These are phyloP conservation scores for Emmonsiellopsis sp. DNA, from an alignment of 2,329 filamentous ascomycete species.

Conservation along the genomic window DNA sequence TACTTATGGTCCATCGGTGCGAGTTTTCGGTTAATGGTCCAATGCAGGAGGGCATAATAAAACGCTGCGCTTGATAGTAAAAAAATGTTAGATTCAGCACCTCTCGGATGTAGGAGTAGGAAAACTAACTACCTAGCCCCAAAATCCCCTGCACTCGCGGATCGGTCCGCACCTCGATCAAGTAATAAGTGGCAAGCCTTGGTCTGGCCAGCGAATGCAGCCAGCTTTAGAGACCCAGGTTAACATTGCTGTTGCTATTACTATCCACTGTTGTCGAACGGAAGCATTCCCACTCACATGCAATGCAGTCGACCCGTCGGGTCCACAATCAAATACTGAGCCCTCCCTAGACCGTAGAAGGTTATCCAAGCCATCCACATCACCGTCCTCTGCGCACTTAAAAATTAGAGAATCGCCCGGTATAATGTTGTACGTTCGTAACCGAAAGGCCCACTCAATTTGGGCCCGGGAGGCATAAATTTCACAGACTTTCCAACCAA, in stretches of 20 bases:
- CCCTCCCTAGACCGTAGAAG: not conserved
- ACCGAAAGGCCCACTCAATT: not conserved
- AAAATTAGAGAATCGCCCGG: not conserved
- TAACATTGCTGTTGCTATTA: not conserved
- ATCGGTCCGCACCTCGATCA: not conserved
- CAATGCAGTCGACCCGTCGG: not conserved
- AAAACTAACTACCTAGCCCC: too few relatives aligned
- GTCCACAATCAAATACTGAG: not conserved
- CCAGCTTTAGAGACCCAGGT: not conserved
- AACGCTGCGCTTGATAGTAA: not conserved
- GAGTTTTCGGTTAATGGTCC: not conserved
- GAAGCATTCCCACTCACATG: not conserved
- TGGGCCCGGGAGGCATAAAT: not conserved
- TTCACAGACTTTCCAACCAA: not conserved
- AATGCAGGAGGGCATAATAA: not conserved
- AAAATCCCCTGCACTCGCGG: too few relatives aligned
- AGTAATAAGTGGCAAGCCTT: not conserved
- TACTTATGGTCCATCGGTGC: not conserved
- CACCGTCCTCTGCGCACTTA: not conserved
- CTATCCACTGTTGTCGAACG: not conserved
- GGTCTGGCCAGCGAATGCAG: too few relatives aligned
- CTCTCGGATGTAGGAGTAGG: too few relatives aligned
- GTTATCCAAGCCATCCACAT: not conserved
- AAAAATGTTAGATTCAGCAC: too few relatives aligned
- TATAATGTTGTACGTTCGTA: not conserved